Base-by-base conservation (phyloP, 495 filamentous ascomycete genomes). In the Cenococcum geophilum region DNA sequence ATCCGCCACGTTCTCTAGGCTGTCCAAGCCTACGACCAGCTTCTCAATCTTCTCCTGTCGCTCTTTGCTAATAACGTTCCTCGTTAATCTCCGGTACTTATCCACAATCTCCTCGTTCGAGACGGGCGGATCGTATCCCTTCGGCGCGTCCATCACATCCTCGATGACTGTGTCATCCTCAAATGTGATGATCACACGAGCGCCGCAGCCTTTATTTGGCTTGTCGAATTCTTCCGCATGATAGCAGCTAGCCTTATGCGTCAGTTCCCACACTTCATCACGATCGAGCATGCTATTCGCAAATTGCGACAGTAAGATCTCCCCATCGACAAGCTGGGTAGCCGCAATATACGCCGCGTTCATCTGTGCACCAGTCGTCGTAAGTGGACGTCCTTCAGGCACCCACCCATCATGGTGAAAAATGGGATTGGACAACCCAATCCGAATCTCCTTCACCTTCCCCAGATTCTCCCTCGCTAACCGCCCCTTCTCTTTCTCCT, bases 331-430 rank as follows among this genome's bases (percentile, higher is more conserved):
- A 1, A 79, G 47, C 57, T 77, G 74, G 23, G 71, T 66, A 14
- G 77, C 76, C 1, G 68, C 74, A 18, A 72, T 70, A 68, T 80
- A 80, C 3, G 70, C 60, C 34, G 64, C 64, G 53, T 70, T 76
- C 76, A 80, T 81, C 61, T 79, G 78, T 5, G 74, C 75, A 0
- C 76, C 73, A 0, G 72, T 76, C 14, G 65, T 62, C 0, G 69
- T 70, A 5, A 81, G 54, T 6, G 73, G 77, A 5, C 75, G 67
- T 6, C 6, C 27, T n/a, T 59, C 55, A 11, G 70, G 57, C 16
- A 68, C 65, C 73, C 72, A 79, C 10, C 77, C 74, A 20, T 71
- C 73, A 25, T 81, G 72, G 22, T 73, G 66, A 55, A 73, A 73
- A 21, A 68, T 65, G 0, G 70, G 63, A 18, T 75, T 71, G 3